Evolutionary conservation across 176 grass and related monocot species (phyloP).

Genomic region (Avena sativa): DNA sequence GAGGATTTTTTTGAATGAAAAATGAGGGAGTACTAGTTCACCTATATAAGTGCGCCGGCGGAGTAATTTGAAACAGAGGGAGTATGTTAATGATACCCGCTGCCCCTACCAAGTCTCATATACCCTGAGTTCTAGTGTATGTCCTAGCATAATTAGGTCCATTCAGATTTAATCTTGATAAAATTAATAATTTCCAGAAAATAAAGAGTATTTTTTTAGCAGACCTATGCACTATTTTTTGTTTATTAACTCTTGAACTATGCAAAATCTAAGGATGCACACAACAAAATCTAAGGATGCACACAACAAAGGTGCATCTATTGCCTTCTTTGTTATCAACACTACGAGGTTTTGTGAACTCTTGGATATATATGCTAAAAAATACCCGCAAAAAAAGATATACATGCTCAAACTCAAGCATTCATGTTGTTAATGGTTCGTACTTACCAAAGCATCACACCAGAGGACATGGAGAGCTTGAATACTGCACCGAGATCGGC

Average conservation of each 20-base stretch:
- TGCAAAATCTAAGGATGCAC: too few relatives aligned
- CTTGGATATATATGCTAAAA: too few relatives aligned
- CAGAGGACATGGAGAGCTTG: slow-evolving; percentile 77
- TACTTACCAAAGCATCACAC: slow-evolving; percentile 87
- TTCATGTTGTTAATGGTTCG: neutral
- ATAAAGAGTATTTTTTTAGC: neutral
- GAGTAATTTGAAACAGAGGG: too few relatives aligned
- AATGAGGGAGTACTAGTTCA: too few relatives aligned
- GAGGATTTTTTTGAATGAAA: too few relatives aligned
- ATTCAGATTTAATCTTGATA: neutral
- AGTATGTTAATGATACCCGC: neutral
- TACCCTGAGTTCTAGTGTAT: neutral
- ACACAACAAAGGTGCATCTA: neutral
- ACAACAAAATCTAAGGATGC: neutral
- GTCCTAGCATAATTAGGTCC: neutral
- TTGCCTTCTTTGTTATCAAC: neutral
- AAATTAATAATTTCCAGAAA: neutral
- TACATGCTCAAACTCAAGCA: too few relatives aligned
- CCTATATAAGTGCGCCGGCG: too few relatives aligned
- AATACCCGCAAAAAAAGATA: too few relatives aligned
- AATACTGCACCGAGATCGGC: slow-evolving; percentile 53
- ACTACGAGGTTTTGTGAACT: neutral
- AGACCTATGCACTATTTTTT: neutral
- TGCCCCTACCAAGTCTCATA: neutral
- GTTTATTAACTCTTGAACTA: too few relatives aligned